Base-by-base conservation (phyloP, 73 alveolate genomes). In the Effrenium voratum region DNA sequence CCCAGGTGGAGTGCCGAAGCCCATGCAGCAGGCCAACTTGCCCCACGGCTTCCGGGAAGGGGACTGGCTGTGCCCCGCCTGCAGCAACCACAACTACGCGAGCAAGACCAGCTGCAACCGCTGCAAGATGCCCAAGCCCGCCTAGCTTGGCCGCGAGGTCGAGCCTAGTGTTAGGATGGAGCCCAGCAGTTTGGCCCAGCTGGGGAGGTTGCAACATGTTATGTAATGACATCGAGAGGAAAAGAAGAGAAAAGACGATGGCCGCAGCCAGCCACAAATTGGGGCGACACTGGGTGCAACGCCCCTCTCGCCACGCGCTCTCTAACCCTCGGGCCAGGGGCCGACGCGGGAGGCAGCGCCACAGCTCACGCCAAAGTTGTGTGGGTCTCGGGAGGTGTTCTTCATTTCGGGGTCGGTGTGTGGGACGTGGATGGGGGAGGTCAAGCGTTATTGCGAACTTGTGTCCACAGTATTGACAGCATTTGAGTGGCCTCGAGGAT, bases 291-390 rank as follows among this genome's bases (percentile, higher is more conserved):
- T n/a, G n/a, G n/a, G n/a, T n/a, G n/a, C n/a, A n/a, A n/a, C n/a
- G n/a, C n/a, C n/a, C n/a, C n/a, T n/a, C n/a, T n/a, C n/a, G n/a
- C n/a, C n/a, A n/a, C n/a, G n/a, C n/a, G n/a, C n/a, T n/a, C n/a
- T n/a, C n/a, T n/a, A n/a, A n/a, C n/a, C n/a, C n/a, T n/a, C n/a
- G n/a, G n/a, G n/a, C n/a, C n/a, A n/a, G n/a, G n/a, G n/a, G n/a
- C n/a, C n/a, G n/a, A n/a, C 2, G 2, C 41, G 79, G 10, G 75
- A 81, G 73, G 73, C 75, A 3, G 75, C 92, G n/a, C 92, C 92
- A 30, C 92, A 81, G 92, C 38, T 81, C 75, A 81, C 92, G n/a
- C 92, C 92, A 10, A 81, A 81, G 55, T 47, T 81, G 92, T 38
- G 49, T 2, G 57, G 41, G 43, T 3, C 60, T 38, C 88, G 4